Evolutionary conservation across 495 filamentous ascomycete species (phyloP).

Genomic region (Hypoxylon subgilvum): DNA sequence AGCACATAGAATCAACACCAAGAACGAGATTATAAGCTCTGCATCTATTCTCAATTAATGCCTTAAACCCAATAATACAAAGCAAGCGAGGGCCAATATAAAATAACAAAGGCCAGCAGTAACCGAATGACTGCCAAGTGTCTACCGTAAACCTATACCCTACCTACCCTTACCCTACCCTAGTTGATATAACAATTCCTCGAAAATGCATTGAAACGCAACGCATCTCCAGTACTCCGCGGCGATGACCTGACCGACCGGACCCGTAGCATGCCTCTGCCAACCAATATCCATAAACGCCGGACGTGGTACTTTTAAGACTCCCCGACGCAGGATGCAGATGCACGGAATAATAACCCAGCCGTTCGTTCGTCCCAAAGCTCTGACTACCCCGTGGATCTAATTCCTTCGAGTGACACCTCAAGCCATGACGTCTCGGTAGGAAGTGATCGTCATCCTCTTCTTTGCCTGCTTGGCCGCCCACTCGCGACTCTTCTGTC

Average conservation of each 20-base stretch:
- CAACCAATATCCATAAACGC: slow-evolving; percentile 33
- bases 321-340: slow-evolving; percentile 23
- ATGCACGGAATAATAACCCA: slow-evolving; percentile 25
- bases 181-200: not conserved
- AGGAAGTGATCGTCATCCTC: slow-evolving; percentile 29
- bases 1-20: not conserved
- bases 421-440: slow-evolving; percentile 21
- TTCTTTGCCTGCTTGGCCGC: slow-evolving; percentile 65
- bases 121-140: not conserved
- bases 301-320: slow-evolving; percentile 16
- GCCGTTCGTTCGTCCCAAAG: not conserved
- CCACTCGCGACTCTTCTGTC: slow-evolving; percentile 69
- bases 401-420: not conserved
- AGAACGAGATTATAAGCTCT: slow-evolving; percentile 12
- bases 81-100: slow-evolving; percentile 2
- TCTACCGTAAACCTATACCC: not conserved
- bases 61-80: slow-evolving; percentile 21
- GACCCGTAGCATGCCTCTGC: too few species aligned
- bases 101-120: not conserved
- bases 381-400: not conserved
- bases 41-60: slow-evolving; percentile 16
- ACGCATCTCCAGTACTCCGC: not conserved
- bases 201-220: too few species aligned
- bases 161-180: not conserved
- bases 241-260: slow-evolving; percentile 1